Percentiles rank a stretch among this genome's conserved stretches.
Evolutionary conservation across 2,329 filamentous ascomycete species (phyloP).

Genomic region (Ophiostoma sp.): DNA sequence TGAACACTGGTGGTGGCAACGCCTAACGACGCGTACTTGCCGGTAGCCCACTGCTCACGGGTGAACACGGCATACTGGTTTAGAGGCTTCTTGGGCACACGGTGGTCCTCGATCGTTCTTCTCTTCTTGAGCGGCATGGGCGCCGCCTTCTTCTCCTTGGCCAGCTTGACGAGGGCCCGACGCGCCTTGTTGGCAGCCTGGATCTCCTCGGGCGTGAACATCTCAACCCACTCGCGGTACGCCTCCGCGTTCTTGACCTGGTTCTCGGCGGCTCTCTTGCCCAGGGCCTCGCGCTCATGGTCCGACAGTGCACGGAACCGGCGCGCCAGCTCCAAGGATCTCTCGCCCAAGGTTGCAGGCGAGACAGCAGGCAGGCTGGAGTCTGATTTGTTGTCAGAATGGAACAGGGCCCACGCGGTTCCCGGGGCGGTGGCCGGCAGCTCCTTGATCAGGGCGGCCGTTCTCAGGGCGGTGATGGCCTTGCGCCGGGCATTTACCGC

Average conservation of each 20-base stretch:
- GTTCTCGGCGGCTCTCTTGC: constrained; percentile 38
- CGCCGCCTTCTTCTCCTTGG: constrained; percentile 26
- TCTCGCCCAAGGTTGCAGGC: constrained; percentile 21
- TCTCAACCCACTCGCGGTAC: constrained; percentile 47
- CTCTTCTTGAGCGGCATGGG: constrained; percentile 27
- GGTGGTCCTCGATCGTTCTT: constrained; percentile 42
- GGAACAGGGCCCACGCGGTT: constrained; percentile 38
- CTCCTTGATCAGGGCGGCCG: constrained; percentile 38
- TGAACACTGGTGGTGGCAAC: constrained; percentile 27
- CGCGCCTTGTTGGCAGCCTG: constrained; percentile 47
- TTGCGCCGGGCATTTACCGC: not conserved
- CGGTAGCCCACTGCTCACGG: constrained; percentile 37
- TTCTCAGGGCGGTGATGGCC: constrained; percentile 37
- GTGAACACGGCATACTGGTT: constrained; percentile 38
- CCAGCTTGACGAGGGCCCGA: constrained; percentile 37
- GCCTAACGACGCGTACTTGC: constrained; percentile 26
- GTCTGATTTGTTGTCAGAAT: constrained; percentile 30
- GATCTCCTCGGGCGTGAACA: constrained; percentile 39
- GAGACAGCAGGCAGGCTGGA: constrained; percentile 8
- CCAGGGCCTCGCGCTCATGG: constrained; percentile 40
- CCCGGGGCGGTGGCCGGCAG: constrained; percentile 35
- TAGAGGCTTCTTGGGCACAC: constrained; percentile 40
- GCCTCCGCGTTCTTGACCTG: constrained; percentile 37
- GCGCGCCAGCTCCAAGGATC: constrained; percentile 32
- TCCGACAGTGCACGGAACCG: constrained; percentile 40